Base-by-base conservation (phyloP, 2,329 filamentous ascomycete genomes). In the Fusarium bactridioides region DNA sequence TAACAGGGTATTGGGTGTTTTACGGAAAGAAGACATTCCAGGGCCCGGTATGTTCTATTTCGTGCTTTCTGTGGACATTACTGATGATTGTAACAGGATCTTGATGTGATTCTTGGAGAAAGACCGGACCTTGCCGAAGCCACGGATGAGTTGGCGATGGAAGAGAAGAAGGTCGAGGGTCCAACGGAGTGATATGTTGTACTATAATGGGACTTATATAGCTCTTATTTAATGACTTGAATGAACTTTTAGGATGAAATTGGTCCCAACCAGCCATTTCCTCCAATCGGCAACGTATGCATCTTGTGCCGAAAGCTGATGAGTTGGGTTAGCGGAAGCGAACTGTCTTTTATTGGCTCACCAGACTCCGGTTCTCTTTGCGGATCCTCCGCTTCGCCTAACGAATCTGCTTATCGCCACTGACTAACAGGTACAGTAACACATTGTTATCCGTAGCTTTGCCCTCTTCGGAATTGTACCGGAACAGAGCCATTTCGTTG, bases 11-110 rank as follows among this genome's bases (percentile, higher is more conserved):
- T 3, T 76, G 73, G 74, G 21, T 68, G 0, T n/a, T 54, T 0
- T 76, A 70, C 5, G 68, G 71, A 12, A 73, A 66, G 29, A 70
- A 66, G 21, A 68, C 62, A 5, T 75, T 75, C 25, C 55, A 75
- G 12, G 73, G 73, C 3, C 73, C 73, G 4, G 73, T 75, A 45
- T 47, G 73, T 25, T 12, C 10, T 8, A 3, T 6, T 0, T 6
- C 3, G 1, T 0, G 6, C 2, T 10, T 2, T 16, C 4, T 18
- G 5, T 4, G 11, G 3, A 6, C 0, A 13, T 23, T 35, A 19
- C 50, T 48, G 8, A 60, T 31, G 1, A 12, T 4, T 16, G 10
- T n/a, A 1, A 3, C 16, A 72, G 69, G 54, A 70, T 18, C 65
- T 72, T 10, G 65, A 72, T 10, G 29, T 70, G 1, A 73, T 72